These are phyloP conservation scores for Mollisia scopiformis DNA, from an alignment of 2,329 filamentous ascomycete species.

Conservation along the genomic window DNA sequence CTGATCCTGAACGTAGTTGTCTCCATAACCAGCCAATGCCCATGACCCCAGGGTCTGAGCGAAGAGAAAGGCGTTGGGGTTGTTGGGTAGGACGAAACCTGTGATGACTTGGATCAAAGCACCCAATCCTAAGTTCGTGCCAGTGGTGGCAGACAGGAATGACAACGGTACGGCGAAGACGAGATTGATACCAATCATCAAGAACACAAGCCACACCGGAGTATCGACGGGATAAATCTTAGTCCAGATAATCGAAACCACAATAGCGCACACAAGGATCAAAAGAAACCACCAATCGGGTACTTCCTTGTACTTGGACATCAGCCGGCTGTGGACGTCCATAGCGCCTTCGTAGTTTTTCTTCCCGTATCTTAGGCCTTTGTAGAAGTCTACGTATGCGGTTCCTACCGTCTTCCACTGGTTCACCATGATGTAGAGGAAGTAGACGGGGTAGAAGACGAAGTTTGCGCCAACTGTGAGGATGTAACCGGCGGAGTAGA, in stretches of 20 bases:
- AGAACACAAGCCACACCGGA: slow-evolving; percentile 27
- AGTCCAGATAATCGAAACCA: slow-evolving; percentile 37
- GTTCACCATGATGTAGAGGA: slow-evolving; percentile 47
- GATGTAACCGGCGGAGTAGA: slow-evolving; percentile 47
- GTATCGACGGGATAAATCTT: slow-evolving; percentile 7
- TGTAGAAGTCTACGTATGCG: slow-evolving; percentile 40
- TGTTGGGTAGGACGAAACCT: slow-evolving; percentile 39
- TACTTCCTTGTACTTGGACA: slow-evolving; percentile 48
- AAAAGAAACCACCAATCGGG: slow-evolving; percentile 53
- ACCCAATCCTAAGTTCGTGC: slow-evolving; percentile 47
- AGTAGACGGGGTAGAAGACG: slow-evolving; percentile 48
- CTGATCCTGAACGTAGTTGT: slow-evolving; percentile 37
- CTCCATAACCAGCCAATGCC: slow-evolving; percentile 44
- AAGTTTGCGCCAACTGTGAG: slow-evolving; percentile 47
- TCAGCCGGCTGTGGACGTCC: slow-evolving; percentile 47
- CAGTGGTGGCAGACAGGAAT: slow-evolving; percentile 48
- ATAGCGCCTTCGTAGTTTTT: slow-evolving; percentile 46
- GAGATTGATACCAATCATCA: slow-evolving; percentile 41
- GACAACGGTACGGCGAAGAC: slow-evolving; percentile 42
- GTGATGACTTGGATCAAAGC: slow-evolving; percentile 47
- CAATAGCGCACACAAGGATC: slow-evolving; percentile 40
- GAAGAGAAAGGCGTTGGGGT: slow-evolving; percentile 43
- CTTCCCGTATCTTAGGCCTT: slow-evolving; percentile 41
- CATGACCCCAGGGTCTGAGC: slow-evolving; percentile 42
- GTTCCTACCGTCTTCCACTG: slow-evolving; percentile 42